Evolutionary conservation across 805 yeast species (phyloP).

Genomic region (Priceomyces carsonii): DNA sequence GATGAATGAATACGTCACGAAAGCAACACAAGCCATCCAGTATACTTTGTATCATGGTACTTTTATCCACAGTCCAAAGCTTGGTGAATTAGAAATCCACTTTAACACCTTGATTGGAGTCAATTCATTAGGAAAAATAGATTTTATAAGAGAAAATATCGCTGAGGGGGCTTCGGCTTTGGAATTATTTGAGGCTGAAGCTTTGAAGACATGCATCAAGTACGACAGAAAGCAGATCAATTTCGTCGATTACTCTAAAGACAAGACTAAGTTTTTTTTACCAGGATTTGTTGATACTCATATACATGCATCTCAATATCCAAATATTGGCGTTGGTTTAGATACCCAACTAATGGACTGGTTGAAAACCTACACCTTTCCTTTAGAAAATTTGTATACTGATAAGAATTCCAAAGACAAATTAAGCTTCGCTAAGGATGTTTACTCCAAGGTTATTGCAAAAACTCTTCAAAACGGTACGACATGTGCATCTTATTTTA

Average conservation of each 20-base stretch:
- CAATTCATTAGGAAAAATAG: slow-evolving; percentile 54
- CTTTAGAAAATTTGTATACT: slow-evolving; percentile 70
- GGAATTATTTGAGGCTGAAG: slow-evolving; percentile 17
- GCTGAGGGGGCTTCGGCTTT: slow-evolving; percentile 13
- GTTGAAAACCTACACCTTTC: slow-evolving; percentile 86
- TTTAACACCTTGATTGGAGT: slow-evolving; percentile 66
- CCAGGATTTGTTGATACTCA: slow-evolving; percentile 49
- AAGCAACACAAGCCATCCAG: slow-evolving; percentile 16
- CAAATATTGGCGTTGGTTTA: slow-evolving; percentile 66
- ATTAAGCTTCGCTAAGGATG: slow-evolving; percentile 51
- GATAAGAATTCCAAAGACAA: slow-evolving; percentile 42
- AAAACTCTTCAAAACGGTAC: slow-evolving; percentile 81
- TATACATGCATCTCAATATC: slow-evolving; percentile 47
- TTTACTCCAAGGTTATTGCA: slow-evolving; percentile 67
- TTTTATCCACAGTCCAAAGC: slow-evolving; percentile 66
- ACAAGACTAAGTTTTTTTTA: slow-evolving; percentile 59
- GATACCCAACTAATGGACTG: slow-evolving; percentile 84
- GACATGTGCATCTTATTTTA: slow-evolving; percentile 88
- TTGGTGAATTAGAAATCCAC: slow-evolving; percentile 58
- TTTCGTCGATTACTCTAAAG: slow-evolving; percentile 29
- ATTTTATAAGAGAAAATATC: slow-evolving; percentile 24
- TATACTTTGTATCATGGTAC: slow-evolving; percentile 65
- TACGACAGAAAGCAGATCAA: slow-evolving; percentile 12
- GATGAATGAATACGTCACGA: slow-evolving; percentile 5
- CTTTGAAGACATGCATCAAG: slow-evolving; percentile 1